Percentiles rank a stretch among this genome's conserved stretches.
phyloP scores from a whole-genome alignment of 2,329 filamentous ascomycete species.

The Cercospora nicotianae region DNA sequence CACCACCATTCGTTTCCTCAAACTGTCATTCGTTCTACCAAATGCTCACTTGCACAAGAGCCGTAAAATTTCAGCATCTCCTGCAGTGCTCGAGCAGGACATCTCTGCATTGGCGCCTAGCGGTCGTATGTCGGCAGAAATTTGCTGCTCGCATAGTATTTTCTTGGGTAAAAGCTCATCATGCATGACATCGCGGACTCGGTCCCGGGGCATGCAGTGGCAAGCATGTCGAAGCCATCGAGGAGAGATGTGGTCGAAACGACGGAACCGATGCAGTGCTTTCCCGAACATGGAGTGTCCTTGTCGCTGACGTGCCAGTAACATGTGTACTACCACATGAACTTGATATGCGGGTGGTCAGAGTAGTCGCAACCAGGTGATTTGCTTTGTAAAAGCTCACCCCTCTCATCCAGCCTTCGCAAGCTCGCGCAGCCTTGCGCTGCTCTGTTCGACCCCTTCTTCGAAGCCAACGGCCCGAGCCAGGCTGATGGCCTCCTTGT shows the following conservation, averaged over 20 bases:
- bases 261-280: neutral
- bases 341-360: neutral
- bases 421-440: constrained; percentile 43
- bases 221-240: neutral
- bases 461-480: constrained; percentile 50
- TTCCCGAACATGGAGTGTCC: neutral
- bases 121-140: neutral
- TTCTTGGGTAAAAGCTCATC: neutral
- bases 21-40: neutral
- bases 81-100: neutral
- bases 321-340: neutral
- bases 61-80: neutral
- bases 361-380: neutral
- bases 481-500: constrained; percentile 66
- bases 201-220: neutral
- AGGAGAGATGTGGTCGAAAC: neutral
- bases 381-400: neutral
- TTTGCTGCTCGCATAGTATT: neutral
- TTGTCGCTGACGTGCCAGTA: neutral
- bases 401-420: constrained; percentile 18
- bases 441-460: constrained; percentile 47
- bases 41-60: neutral
- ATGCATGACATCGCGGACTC: neutral
- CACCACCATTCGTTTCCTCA: neutral
- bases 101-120: neutral